These are phyloP conservation scores for Exsudoporus frostii DNA, from an alignment of 768 basidiomycete genomes.

Conservation along the genomic window DNA sequence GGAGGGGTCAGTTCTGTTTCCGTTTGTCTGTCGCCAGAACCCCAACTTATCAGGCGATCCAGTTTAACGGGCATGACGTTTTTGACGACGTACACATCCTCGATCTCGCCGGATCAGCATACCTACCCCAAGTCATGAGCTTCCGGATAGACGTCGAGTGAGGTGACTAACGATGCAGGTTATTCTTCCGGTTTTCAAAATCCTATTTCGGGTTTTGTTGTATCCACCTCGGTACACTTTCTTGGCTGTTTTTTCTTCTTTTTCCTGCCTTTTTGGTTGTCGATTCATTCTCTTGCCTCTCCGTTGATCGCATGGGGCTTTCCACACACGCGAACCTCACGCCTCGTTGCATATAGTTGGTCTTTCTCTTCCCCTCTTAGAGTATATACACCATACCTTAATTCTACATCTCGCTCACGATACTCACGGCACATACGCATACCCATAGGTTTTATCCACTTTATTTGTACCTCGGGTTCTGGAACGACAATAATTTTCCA, in stretches of 20 bases:
- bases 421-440: slow-evolving; percentile 26
- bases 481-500: slow-evolving; percentile 2
- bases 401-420: slow-evolving; percentile 20
- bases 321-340: background rate
- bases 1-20: slow-evolving; percentile 51
- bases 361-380: slow-evolving; percentile 30
- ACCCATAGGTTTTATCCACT: slow-evolving; percentile 18
- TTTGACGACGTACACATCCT: slow-evolving; percentile 85
- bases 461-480: slow-evolving; percentile 5
- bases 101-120: slow-evolving; percentile 84
- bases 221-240: slow-evolving; percentile 1
- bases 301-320: slow-evolving; percentile 13
- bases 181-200: background rate
- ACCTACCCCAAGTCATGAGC: slow-evolving; percentile 86
- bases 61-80: slow-evolving; percentile 74
- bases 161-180: slow-evolving; percentile 1
- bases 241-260: too few species aligned
- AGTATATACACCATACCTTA: slow-evolving; percentile 45
- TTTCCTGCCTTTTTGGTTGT: background rate
- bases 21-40: background rate
- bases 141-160: slow-evolving; percentile 52
- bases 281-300: slow-evolving; percentile 3
- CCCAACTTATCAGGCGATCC: slow-evolving; percentile 11
- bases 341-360: slow-evolving; percentile 8
- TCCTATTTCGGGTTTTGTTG: background rate